Evolutionary conservation across 169 alveolate genomes (phyloP).

Genomic region (Pseudocohnilembus persalinus): DNA sequence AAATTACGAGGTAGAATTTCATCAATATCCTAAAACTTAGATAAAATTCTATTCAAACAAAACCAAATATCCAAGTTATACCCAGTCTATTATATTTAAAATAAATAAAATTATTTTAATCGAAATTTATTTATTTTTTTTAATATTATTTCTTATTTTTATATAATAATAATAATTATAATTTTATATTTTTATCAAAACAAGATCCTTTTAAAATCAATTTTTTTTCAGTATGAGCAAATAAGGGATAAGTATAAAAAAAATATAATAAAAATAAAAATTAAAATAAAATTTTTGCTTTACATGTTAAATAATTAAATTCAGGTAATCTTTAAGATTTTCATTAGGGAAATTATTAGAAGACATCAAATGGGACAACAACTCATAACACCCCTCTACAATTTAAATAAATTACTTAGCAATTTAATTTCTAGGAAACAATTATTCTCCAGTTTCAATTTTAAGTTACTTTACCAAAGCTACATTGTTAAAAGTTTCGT

Average conservation of each 20-base stretch:
- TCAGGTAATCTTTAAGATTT: not conserved
- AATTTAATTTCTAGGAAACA: not conserved
- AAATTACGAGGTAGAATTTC: not conserved
- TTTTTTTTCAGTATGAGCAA: no score
- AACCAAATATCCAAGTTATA: not conserved
- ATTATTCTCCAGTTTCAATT: not conserved
- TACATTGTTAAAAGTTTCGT: not conserved
- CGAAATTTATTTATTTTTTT: no score
- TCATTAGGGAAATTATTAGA: no score
- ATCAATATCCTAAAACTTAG: not conserved
- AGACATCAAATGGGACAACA: not conserved
- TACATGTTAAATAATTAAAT: not conserved
- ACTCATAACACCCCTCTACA: not conserved
- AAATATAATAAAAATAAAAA: no score
- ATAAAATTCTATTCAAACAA: not conserved
- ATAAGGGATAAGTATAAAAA: no score
- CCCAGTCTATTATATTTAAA: not conserved
- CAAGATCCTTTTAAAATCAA: no score
- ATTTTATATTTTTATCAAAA: no score
- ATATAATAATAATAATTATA: no score
- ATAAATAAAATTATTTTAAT: no score
- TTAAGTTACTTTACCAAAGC: not conserved
- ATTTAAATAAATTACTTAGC: not conserved
- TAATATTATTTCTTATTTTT: no score
- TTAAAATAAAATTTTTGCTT: no score